A percentile compares a stretch with the other conserved stretches of the same genome.
Evolutionary conservation across 495 filamentous ascomycete genomes (phyloP).

Genomic region (Penicillium robsamsonii): DNA sequence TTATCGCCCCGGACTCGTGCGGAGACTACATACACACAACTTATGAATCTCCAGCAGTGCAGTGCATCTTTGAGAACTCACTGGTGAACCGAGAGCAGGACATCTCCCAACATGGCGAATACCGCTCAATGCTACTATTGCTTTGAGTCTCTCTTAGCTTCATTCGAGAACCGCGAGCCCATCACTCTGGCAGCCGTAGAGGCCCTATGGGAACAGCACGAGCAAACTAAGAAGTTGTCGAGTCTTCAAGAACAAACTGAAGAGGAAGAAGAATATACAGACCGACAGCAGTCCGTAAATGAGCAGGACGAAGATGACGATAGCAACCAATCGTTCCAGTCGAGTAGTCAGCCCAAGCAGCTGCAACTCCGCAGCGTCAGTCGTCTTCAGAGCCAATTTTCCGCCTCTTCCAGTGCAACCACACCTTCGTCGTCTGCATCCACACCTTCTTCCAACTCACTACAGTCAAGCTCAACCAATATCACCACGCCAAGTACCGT

Average conservation of each 20-base stretch:
- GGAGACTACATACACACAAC: slow-evolving; percentile 8
- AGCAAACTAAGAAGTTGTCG: slow-evolving; percentile 43
- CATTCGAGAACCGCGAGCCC: slow-evolving; percentile 57
- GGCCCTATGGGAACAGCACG: slow-evolving; percentile 63
- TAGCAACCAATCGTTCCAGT: slow-evolving; percentile 24
- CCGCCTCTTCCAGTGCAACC: slow-evolving; percentile 45
- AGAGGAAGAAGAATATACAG: slow-evolving; percentile 23
- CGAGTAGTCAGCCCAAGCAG: slow-evolving; percentile 17
- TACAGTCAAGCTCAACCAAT: slow-evolving; percentile 43
- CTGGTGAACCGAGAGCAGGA: background rate
- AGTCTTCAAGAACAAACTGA: slow-evolving; percentile 24
- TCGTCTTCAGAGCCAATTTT: slow-evolving; percentile 34
- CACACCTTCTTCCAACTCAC: slow-evolving; percentile 42
- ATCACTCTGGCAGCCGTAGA: slow-evolving; percentile 64
- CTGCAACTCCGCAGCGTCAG: slow-evolving; percentile 35
- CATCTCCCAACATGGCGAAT: slow-evolving; percentile 68
- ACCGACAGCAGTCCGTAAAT: slow-evolving; percentile 19
- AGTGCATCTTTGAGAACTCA: slow-evolving; percentile 1
- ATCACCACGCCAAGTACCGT: slow-evolving; percentile 46
- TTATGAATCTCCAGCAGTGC: slow-evolving; percentile 11
- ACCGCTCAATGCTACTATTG: slow-evolving; percentile 83
- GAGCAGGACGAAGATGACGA: slow-evolving; percentile 30
- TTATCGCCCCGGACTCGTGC: slow-evolving; percentile 18
- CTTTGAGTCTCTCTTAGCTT: slow-evolving; percentile 77
- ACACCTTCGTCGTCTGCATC: slow-evolving; percentile 46